These are phyloP conservation scores for Chrysosporium keratinophilum DNA, from an alignment of 2,329 filamentous ascomycete species.

Conservation along the genomic window DNA sequence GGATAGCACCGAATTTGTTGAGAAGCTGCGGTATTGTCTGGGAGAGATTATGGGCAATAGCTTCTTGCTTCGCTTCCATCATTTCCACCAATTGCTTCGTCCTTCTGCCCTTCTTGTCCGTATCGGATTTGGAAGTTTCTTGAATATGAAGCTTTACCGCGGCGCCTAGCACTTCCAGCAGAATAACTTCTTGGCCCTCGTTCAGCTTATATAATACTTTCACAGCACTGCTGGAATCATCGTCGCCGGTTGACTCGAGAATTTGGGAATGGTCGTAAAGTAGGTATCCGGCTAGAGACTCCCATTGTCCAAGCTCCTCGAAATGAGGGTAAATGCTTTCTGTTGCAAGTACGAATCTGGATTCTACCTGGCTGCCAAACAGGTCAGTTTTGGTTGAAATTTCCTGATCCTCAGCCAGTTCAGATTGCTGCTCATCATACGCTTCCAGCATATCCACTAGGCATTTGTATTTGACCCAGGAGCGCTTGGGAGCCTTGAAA, in stretches of 20 bases:
- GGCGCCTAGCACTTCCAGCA: conserved; percentile 78
- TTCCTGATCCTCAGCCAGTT: conserved; percentile 22
- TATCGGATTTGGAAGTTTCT: conserved; percentile 52
- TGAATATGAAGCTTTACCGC: conserved; percentile 65
- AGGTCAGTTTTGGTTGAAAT: conserved; percentile 21
- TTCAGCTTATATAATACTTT: conserved; percentile 63
- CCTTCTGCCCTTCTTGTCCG: conserved; percentile 46
- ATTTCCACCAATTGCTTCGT: conserved; percentile 53
- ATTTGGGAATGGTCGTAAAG: conserved; percentile 77
- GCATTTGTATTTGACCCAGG: conserved; percentile 89
- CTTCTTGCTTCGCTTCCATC: conserved; percentile 58
- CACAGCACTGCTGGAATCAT: conserved; percentile 53
- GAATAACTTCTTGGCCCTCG: conserved; percentile 67
- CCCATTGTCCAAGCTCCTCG: conserved; percentile 74
- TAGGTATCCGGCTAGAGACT: conserved; percentile 77
- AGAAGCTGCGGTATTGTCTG: conserved; percentile 71
- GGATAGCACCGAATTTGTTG: conserved; percentile 85
- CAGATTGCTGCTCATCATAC: conserved; percentile 59
- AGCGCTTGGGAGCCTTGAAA: conserved; percentile 61
- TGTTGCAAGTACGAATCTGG: conserved; percentile 73
- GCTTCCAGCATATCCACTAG: conserved; percentile 71
- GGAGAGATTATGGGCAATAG: conserved; percentile 63
- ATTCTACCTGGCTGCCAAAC: conserved; percentile 57
- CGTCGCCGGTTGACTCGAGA: conserved; percentile 42
- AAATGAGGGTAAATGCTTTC: conserved; percentile 77